These are phyloP conservation scores for Paraphoma chrysanthemicola DNA, from an alignment of 2,329 filamentous ascomycete genomes.

Conservation along the genomic window DNA sequence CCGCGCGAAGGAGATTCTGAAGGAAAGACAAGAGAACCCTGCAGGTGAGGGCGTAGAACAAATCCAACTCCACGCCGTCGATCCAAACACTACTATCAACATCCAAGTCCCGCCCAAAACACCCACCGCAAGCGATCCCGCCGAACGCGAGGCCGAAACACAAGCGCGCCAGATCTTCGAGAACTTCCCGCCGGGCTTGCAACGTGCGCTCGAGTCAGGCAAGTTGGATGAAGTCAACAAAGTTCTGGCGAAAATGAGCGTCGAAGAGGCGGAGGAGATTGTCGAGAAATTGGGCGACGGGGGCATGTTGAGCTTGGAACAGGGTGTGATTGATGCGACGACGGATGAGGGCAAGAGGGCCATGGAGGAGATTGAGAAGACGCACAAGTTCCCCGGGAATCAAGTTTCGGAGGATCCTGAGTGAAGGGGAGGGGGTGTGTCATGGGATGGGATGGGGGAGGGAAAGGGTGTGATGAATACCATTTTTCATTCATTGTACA, in stretches of 20 bases:
- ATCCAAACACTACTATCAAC: constrained; percentile 89
- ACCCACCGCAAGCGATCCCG: constrained; percentile 46
- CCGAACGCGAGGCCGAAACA: constrained; percentile 66
- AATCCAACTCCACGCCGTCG: constrained; percentile 96
- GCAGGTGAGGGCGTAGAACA: constrained; percentile 79
- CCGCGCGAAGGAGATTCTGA: constrained; percentile 75
- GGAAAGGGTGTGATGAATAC: no score
- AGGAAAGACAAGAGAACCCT: constrained; percentile 60
- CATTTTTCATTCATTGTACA: constrained; percentile 9
- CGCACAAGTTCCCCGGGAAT: constrained; percentile 47
- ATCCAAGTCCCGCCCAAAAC: constrained; percentile 78
- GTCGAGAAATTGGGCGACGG: constrained; percentile 82
- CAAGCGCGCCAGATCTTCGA: constrained; percentile 79
- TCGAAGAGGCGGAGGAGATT: constrained; percentile 85
- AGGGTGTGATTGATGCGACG: constrained; percentile 94
- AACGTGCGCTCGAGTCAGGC: constrained; percentile 84
- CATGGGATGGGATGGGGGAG: not conserved
- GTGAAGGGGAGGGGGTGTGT: not conserved
- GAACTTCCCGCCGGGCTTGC: constrained; percentile 79
- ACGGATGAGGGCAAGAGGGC: constrained; percentile 83
- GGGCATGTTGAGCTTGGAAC: constrained; percentile 87
- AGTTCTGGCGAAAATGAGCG: constrained; percentile 85
- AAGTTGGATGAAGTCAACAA: constrained; percentile 87
- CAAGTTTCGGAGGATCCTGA: not conserved
- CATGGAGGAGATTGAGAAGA: constrained; percentile 70